Evolutionary conservation across 1,284 basidiomycete genomes (phyloP), one percentile per base, ranked within the genome.

Genomic region (Irpex rosettiformis): DNA sequence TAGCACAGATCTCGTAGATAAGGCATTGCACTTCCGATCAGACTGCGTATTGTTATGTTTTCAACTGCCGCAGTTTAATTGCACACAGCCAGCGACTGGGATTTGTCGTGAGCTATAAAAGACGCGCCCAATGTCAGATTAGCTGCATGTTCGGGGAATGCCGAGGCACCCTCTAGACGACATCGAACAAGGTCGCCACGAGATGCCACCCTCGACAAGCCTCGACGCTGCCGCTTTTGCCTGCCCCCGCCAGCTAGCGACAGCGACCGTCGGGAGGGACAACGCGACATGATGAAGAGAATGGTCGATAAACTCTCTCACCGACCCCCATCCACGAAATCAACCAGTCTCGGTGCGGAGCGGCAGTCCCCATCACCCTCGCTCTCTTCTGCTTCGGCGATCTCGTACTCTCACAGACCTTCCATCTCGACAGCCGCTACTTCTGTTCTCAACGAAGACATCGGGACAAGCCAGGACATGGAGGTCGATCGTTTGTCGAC

Each of bases 381-480:
- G 7, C 49, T 56, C 45, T 64, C 66, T 28, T 68, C 67, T 6
- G 58, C 63, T 13, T 62, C 63, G 25, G 66, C 69, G 10, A 56
- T 59, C 43, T 61, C 66, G 37, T 65, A 55, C 7, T 63, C 53
- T 59, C 78, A 84, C 62, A 76, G 83, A 57, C 82, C 78, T 4
- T 88, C 85, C 2, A 79, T 88, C 68, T 88, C 86, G 0, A 87
- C 85, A 0, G 74, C 81, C 57, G 72, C 82, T 49, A 87, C 85
- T 0, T 85, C 84, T 1, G 62, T n/a, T 2, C 29, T 8, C 7
- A 30, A 6, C 13, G 24, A 37, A 42, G 29, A 55, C 18, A 80
- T 78, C 68, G 75, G 73, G 58, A 24, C 71, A 72, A n/a, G 77
- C 10, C 43, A 77, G 62, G 71, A 71, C 62, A 67, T 75, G 62